phyloP scores from a whole-genome alignment of 1,139 yeast genomes.

The Saccharomyces hybrid region DNA sequence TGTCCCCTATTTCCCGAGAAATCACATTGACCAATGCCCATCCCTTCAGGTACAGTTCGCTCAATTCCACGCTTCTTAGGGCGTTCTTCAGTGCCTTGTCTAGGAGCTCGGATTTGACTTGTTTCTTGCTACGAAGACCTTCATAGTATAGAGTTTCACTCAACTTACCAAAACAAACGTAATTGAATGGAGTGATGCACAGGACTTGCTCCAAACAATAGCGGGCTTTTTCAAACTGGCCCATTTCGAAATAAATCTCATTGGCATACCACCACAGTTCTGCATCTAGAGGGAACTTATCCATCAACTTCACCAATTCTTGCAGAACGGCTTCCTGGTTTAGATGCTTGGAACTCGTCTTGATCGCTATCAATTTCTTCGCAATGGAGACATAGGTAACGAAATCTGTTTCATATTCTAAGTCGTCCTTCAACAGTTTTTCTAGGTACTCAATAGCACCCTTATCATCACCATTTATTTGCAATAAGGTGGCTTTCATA shows the following conservation, averaged over 20 bases:
- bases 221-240: slow-evolving; percentile 61
- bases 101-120: slow-evolving; percentile 14
- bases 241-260: slow-evolving; percentile 49
- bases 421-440: slow-evolving; percentile 20
- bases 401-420: slow-evolving; percentile 29
- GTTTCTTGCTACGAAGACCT: slow-evolving; percentile 11
- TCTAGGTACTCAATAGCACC: slow-evolving; percentile 27
- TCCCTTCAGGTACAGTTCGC: slow-evolving; percentile 58
- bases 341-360: slow-evolving; percentile 9
- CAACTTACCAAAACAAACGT: slow-evolving; percentile 45
- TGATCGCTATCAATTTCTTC: slow-evolving; percentile 25
- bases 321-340: slow-evolving; percentile 13
- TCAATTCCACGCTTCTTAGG: slow-evolving; percentile 65
- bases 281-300: slow-evolving; percentile 54
- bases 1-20: slow-evolving; percentile 26
- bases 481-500: slow-evolving; percentile 27
- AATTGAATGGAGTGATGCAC: slow-evolving; percentile 62
- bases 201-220: slow-evolving; percentile 64
- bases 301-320: slow-evolving; percentile 20
- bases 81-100: slow-evolving; percentile 47
- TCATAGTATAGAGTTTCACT: slow-evolving; percentile 25
- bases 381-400: slow-evolving; percentile 23
- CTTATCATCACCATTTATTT: slow-evolving; percentile 23
- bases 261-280: slow-evolving; percentile 74
- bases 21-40: slow-evolving; percentile 66